These are phyloP conservation scores for Cyclospora cayetanensis DNA, from an alignment of 169 alveolate species.

Conservation along the genomic window DNA sequence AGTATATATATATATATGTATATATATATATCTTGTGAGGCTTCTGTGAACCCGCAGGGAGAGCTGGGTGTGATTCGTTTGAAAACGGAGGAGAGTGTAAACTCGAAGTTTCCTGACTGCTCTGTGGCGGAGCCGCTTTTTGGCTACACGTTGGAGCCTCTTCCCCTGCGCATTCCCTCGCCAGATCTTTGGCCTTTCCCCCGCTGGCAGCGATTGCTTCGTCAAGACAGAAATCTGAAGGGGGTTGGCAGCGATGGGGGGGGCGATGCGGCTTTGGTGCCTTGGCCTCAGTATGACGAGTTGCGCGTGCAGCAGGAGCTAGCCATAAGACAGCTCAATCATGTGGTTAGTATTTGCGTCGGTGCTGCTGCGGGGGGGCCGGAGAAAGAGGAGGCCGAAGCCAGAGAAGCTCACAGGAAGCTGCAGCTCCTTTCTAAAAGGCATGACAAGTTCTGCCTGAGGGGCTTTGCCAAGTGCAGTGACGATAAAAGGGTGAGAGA, in stretches of 20 bases:
- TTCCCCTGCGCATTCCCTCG: slow-evolving; percentile 65
- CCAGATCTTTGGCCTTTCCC: slow-evolving; percentile 53
- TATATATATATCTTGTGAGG: too few relatives aligned
- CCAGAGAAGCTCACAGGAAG: slow-evolving; percentile 62
- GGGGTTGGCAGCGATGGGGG: slow-evolving; percentile 44
- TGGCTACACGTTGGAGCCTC: slow-evolving; percentile 57
- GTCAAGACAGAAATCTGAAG: slow-evolving; percentile 50
- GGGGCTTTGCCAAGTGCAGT: slow-evolving; percentile 59
- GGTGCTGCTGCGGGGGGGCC: slow-evolving; percentile 53
- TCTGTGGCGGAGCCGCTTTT: slow-evolving; percentile 26
- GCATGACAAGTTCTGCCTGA: slow-evolving; percentile 63
- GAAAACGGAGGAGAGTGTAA: neutral
- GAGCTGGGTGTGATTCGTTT: slow-evolving; percentile 60
- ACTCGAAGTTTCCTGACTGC: slow-evolving; percentile 24
- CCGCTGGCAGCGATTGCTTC: slow-evolving; percentile 66
- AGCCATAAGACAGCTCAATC: slow-evolving; percentile 51
- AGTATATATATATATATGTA: too few relatives aligned
- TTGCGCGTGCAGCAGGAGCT: slow-evolving; percentile 44
- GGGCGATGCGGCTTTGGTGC: slow-evolving; percentile 63
- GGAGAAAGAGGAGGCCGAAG: slow-evolving; percentile 22
- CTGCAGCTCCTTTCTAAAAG: slow-evolving; percentile 29
- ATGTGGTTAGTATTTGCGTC: slow-evolving; percentile 57
- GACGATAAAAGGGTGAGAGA: slow-evolving; percentile 61
- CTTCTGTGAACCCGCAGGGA: too few relatives aligned
- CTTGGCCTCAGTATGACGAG: slow-evolving; percentile 70